These are phyloP conservation scores for Candida sakaeoensis DNA, from an alignment of 805 yeast species.

Conservation along the genomic window DNA sequence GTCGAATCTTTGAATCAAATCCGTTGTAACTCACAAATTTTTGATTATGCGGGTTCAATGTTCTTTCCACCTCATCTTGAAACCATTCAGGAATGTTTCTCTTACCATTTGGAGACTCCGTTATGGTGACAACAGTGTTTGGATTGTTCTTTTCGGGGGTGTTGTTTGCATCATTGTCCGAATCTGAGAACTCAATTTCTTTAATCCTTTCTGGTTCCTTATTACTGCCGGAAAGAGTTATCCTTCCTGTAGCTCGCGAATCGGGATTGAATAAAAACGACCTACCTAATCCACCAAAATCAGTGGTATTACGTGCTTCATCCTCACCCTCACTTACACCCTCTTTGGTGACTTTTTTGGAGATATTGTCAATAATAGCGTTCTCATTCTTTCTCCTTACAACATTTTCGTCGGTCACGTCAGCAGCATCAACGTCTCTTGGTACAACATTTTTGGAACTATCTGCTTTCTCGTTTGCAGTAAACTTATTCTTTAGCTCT, in stretches of 20 bases:
- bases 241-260: constrained; percentile 6
- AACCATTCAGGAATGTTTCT: constrained; percentile 33
- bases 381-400: too few relatives aligned
- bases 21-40: constrained; percentile 8
- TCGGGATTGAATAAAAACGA: constrained; percentile 9
- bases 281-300: constrained; percentile 4
- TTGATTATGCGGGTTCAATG: constrained; percentile 11
- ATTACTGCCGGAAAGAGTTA: background rate
- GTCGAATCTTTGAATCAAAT: background rate
- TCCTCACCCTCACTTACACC: too few relatives aligned
- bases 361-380: too few relatives aligned
- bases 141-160: constrained; percentile 4
- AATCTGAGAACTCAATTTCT: constrained; percentile 1
- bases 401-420: background rate
- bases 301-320: too few relatives aligned
- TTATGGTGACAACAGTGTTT: constrained; percentile 13
- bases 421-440: background rate
- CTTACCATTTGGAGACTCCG: constrained; percentile 6
- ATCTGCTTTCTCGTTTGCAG: background rate
- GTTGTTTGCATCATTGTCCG: background rate
- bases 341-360: too few relatives aligned
- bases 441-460: background rate
- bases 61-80: constrained; percentile 10
- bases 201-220: background rate
- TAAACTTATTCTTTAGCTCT: too few relatives aligned